These are phyloP conservation scores for Pezicula carpinea DNA, from an alignment of 2,329 filamentous ascomycete genomes.

Conservation along the genomic window DNA sequence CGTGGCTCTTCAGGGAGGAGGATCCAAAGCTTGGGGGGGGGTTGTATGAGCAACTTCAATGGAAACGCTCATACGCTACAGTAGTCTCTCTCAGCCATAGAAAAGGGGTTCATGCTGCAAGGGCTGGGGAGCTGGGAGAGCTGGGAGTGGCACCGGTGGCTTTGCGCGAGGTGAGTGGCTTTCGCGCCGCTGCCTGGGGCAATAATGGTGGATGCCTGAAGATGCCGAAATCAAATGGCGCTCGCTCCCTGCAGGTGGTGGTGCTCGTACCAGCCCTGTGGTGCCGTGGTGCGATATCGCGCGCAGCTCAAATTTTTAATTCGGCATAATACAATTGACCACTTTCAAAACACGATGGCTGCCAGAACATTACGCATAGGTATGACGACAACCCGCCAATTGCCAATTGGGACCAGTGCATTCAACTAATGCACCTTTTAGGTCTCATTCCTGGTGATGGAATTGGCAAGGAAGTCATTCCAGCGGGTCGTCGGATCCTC, in stretches of 20 bases:
- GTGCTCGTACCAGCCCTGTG: background rate
- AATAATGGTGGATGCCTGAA: no score
- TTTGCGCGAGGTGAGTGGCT: no score
- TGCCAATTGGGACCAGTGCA: constrained; percentile 7
- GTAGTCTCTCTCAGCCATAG: no score
- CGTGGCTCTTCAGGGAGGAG: no score
- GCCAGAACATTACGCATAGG: constrained; percentile 65
- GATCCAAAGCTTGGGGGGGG: background rate
- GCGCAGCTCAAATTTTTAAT: constrained; percentile 6
- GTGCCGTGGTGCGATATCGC: constrained; percentile 12
- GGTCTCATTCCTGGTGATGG: constrained; percentile 97
- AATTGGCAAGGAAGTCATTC: constrained; percentile 98
- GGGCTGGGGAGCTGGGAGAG: no score
- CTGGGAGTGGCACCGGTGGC: no score
- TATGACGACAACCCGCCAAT: constrained; percentile 37
- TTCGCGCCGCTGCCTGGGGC: no score
- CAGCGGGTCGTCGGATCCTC: constrained; percentile 83
- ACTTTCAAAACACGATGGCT: constrained; percentile 44
- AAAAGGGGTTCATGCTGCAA: no score
- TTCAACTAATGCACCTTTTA: constrained; percentile 32
- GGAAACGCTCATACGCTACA: no score
- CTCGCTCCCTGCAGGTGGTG: no score
- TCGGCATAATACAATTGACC: background rate
- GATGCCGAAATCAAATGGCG: no score
- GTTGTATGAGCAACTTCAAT: background rate